Base-by-base conservation (phyloP, 2,329 filamentous ascomycete genomes). In the Atkinsonella texensis region DNA sequence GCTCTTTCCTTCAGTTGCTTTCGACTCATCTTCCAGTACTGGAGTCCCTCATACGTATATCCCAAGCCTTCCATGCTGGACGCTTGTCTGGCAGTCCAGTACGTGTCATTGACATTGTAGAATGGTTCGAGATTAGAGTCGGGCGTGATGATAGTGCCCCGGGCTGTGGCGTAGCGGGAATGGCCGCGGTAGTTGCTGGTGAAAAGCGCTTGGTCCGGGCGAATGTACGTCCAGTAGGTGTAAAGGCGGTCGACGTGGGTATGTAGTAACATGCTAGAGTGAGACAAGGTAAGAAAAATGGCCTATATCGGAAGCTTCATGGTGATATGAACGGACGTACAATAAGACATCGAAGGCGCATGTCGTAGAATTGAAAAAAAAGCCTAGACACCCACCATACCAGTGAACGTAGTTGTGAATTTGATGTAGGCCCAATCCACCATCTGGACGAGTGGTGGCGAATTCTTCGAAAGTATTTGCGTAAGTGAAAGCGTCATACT, bases 211-310 rank as follows among this genome's bases (percentile, higher is more conserved):
- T 65, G 56, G 45, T 59, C 54, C 20, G 69, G 70, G 52, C 62
- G 58, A 48, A 77, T 68, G 31, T 67, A 68, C 58, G 75, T 68
- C 70, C 70, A 78, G 57, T 75, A 71, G n/a, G 79, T 74, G 65
- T 81, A 83, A 39, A 85, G 69, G 41, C 82, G 76, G 59, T 85
- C 81, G 50, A 85, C 73, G 58, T 85, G 80, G 59, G 72, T 65
- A 65, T 75, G 74, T 54, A 75, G 73, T 28, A 75, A 60, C 71
- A 70, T 71, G 57, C 65, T 67, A 41, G 10, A 4, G 4, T 13
- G 20, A 17, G 6, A 10, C 28, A 38, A 35, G n/a, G 38, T 52
- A 20, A 46, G 52, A 28, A 17, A 33, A 15, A 8, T 12, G 42
- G 11, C 12, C 32, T 12, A 4, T 15, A 12, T 38, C 9, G 11